Conservation (phyloP, 139 green algal genomes). For the Chlamydomonas eustigma region DNA sequence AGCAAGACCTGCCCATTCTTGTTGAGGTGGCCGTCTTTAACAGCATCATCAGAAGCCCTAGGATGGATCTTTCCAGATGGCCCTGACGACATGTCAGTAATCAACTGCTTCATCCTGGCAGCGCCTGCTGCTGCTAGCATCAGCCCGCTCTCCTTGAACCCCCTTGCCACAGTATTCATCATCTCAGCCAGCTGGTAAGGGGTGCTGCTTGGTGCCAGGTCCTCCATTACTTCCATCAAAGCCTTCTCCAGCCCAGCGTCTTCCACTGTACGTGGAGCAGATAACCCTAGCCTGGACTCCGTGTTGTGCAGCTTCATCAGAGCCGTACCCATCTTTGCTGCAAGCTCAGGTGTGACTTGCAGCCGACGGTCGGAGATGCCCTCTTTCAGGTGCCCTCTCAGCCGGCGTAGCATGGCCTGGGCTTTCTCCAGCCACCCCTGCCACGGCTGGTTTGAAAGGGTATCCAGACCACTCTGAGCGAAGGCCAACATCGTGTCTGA, state of each 20-base stretch:
- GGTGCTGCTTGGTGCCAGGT: neutral
- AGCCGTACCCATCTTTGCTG: neutral
- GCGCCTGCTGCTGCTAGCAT: constrained; percentile 2
- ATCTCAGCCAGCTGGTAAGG: neutral
- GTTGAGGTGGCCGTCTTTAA: no score
- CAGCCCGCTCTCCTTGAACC: neutral
- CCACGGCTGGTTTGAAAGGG: neutral
- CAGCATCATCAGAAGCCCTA: no score
- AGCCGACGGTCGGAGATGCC: neutral
- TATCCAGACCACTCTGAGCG: neutral
- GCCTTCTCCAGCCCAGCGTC: neutral
- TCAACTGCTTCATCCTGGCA: neutral
- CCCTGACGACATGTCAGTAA: neutral
- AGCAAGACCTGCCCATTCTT: no score
- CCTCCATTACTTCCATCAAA: neutral
- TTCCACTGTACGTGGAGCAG: neutral
- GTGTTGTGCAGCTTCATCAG: neutral
- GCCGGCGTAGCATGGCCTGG: neutral
- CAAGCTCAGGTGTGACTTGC: neutral
- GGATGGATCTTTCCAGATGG: neutral
- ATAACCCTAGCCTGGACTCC: neutral
- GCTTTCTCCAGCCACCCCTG: neutral
- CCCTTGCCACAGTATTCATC: neutral
- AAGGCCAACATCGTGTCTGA: neutral
- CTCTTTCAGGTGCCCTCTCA: neutral